These are phyloP conservation scores for Amanita rimosa DNA, from an alignment of 768 basidiomycete species.

Conservation along the genomic window DNA sequence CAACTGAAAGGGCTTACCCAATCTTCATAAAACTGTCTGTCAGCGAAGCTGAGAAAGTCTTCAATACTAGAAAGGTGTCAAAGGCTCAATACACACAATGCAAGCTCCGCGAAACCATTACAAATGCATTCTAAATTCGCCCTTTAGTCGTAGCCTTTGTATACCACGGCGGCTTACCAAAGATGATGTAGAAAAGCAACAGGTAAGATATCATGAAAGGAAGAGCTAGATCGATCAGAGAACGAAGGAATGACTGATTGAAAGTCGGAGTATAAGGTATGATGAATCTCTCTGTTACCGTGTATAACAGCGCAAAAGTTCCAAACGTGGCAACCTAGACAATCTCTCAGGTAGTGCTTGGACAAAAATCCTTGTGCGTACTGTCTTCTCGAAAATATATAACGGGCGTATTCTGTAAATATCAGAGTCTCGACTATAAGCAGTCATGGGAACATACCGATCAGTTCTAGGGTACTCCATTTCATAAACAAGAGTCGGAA, in stretches of 20 bases:
- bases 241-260: constrained; percentile 63
- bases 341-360: constrained; percentile 28
- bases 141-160: not conserved
- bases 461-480: constrained; percentile 92
- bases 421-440: constrained; percentile 1
- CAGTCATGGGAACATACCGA: constrained; percentile 30
- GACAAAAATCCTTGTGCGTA: constrained; percentile 24
- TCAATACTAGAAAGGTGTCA: not conserved
- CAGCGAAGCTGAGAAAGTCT: constrained; percentile 63
- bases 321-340: constrained; percentile 79
- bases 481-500: constrained; percentile 93
- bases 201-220: constrained; percentile 94
- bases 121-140: constrained; percentile 76
- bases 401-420: constrained; percentile 52
- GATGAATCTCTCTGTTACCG: constrained; percentile 92
- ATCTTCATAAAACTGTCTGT: constrained; percentile 95
- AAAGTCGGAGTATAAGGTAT: constrained; percentile 65
- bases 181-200: constrained; percentile 77
- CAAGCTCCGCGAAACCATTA: constrained; percentile 90
- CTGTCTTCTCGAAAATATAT: constrained; percentile 71
- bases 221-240: constrained; percentile 75
- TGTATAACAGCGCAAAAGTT: constrained; percentile 88
- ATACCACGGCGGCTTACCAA: constrained; percentile 36
- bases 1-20: constrained; percentile 42
- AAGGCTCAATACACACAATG: constrained; percentile 43